Evolutionary conservation across 345 rosid species (phyloP).

Genomic region (Psidium friedrichsthalianum): DNA sequence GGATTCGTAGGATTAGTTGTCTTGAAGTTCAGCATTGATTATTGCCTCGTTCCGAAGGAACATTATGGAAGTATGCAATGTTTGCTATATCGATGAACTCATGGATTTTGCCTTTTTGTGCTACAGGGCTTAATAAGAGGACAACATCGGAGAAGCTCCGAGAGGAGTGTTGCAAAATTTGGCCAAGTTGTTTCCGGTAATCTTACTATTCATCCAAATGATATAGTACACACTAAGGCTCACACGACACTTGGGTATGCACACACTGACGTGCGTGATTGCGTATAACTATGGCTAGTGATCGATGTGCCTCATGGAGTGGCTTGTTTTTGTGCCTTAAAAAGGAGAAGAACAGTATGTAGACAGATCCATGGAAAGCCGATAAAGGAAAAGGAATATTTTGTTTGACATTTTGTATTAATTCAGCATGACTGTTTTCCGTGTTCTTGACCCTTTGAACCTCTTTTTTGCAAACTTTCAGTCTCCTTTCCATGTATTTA

Average conservation of each 20-base stretch:
- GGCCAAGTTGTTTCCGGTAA: slow-evolving; percentile 43
- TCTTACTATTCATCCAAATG: not conserved
- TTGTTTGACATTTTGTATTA: not conserved
- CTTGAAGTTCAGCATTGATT: not conserved
- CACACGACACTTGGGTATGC: not conserved
- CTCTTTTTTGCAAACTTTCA: not conserved
- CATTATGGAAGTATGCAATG: not conserved
- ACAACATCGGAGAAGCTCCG: slow-evolving; percentile 34
- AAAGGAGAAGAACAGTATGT: not conserved
- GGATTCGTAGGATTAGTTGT: not conserved
- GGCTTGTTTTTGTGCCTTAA: not conserved
- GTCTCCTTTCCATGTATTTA: not conserved
- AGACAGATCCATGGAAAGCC: not conserved
- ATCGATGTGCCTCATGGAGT: not conserved
- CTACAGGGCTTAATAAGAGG: slow-evolving; percentile 36
- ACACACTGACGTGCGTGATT: not conserved
- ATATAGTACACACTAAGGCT: not conserved
- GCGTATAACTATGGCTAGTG: not conserved
- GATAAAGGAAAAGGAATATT: not conserved
- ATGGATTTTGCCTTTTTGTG: not conserved
- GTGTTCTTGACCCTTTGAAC: not conserved
- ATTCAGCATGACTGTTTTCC: not conserved
- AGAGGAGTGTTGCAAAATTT: slow-evolving; percentile 25
- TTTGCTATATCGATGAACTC: not conserved
- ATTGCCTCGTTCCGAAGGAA: not conserved